Evolutionary conservation across 768 basidiomycete genomes (phyloP), one percentile per base, ranked within the genome.

Genomic region (Fibroporia radiculosa): DNA sequence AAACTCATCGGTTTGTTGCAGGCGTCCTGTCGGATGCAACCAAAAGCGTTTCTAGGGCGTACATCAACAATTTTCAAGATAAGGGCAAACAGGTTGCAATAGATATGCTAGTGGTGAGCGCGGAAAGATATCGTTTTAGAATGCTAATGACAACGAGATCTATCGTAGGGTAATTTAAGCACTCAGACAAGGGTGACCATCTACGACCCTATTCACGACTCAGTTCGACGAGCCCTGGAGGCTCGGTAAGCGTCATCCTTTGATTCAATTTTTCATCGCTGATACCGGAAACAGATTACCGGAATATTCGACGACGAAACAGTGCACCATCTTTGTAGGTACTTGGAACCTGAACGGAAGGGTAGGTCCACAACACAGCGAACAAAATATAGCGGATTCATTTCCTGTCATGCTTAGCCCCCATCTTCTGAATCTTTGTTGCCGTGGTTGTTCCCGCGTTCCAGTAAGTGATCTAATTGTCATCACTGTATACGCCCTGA

Each of bases 31-130:
- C 91, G 4, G 93, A 99, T 66, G 96, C 95, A 3, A 95, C 92
- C 3, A 99, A 99, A 63, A 93, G 89, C 56, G 86, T 91, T 25
- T 91, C 89, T 3, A 79, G 95, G 48, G 93, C 93, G 28, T 99
- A 97, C 57, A 95, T 97, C 57, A 96, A 93, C 57, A 97, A 97
- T 60, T 96, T 99, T 60, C 87, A 93, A 56, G 96, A 99, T 61
- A 88, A 89, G 61, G 80, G 76, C 28, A 99, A 99, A 60, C 96
- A 99, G 57, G 62, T 76, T 3, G 92, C 93, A 0, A 98, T 98
- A 48, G 96, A 99, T 59, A 85, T 92, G 77, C 87, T 98, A 56
- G 70, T 99, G 56, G 95, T 93, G 44, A 34, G 80, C 63, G 28
- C 20, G 8, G 8, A 6, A 2, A 6, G 29, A 8, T n/a, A 31